Conservation (phyloP, 805 yeast species). For the Suhomyces sp. region DNA sequence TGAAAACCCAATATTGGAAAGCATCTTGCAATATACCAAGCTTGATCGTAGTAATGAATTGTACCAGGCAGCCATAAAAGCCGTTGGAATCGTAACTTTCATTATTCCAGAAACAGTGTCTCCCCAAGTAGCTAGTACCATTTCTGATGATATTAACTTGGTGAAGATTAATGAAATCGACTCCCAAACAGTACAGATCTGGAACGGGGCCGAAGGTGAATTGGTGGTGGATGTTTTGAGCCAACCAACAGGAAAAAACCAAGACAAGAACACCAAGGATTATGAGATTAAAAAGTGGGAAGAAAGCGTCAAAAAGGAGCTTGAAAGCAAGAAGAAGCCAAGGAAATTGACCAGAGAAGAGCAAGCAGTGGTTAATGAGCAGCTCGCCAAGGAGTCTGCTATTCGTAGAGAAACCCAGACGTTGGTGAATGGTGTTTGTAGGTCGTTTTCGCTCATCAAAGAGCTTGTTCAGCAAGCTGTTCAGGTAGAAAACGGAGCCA, state of each 20-base stretch:
- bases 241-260: conserved; percentile 35
- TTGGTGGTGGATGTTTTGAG: conserved; percentile 64
- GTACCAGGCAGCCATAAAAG: conserved; percentile 44
- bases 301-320: conserved; percentile 70
- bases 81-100: conserved; percentile 47
- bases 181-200: conserved; percentile 54
- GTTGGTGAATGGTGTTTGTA: conserved; percentile 35
- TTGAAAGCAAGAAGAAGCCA: conserved; percentile 50
- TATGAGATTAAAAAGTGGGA: conserved; percentile 91
- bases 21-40: conserved; percentile 14
- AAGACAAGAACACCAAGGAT: conserved; percentile 75
- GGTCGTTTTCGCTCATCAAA: conserved; percentile 52
- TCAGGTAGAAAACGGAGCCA: conserved; percentile 60
- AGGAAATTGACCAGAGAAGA: conserved; percentile 79
- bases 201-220: conserved; percentile 67
- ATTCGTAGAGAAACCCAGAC: conserved; percentile 49
- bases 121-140: conserved; percentile 45
- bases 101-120: conserved; percentile 56
- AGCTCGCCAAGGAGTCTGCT: conserved; percentile 56
- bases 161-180: conserved; percentile 39
- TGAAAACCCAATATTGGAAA: conserved; percentile 15
- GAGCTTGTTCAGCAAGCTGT: conserved; percentile 51
- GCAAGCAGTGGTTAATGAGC: conserved; percentile 56
- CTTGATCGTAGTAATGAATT: conserved; percentile 26
- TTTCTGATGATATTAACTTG: conserved; percentile 43